Conservation (phyloP, 1,284 basidiomycete genomes). For the Apiotrichum montevideense region DNA sequence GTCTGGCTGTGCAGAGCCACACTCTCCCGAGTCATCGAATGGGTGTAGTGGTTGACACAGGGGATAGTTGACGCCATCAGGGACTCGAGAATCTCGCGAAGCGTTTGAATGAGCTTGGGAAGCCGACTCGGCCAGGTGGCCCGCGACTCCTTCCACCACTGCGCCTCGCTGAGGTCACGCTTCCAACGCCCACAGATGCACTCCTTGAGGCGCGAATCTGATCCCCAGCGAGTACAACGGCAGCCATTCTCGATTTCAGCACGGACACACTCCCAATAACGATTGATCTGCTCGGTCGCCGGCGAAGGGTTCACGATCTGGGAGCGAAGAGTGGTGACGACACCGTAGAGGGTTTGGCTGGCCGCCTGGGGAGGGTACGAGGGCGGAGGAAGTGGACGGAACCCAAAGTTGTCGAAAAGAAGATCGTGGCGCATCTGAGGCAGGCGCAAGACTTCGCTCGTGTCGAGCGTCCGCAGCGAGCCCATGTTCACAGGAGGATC, state of each 20-base stretch:
- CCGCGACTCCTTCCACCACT: conserved; percentile 42
- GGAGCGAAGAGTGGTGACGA: conserved; percentile 19
- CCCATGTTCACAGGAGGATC: conserved; percentile 72
- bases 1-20: conserved; percentile 57
- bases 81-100: conserved; percentile 72
- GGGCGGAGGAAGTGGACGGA: conserved; percentile 51
- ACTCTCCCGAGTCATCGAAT: conserved; percentile 51
- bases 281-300: conserved; percentile 57
- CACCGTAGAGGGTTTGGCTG: conserved; percentile 20
- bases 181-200: conserved; percentile 55
- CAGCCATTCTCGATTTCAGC: conserved; percentile 74
- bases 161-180: conserved; percentile 41
- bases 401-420: conserved; percentile 61
- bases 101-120: conserved; percentile 58
- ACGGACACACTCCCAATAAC: conserved; percentile 76
- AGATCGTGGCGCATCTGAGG: conserved; percentile 88
- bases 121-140: conserved; percentile 69
- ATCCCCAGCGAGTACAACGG: conserved; percentile 72
- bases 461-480: conserved; percentile 76
- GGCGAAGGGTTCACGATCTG: conserved; percentile 25
- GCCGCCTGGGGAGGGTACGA: conserved; percentile 34
- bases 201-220: conserved; percentile 50
- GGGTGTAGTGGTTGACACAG: conserved; percentile 41
- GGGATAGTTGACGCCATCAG: conserved; percentile 56
- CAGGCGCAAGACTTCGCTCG: conserved; percentile 77